Base-by-base conservation (phyloP, 768 basidiomycete genomes). In the Trametes gibbosa region DNA sequence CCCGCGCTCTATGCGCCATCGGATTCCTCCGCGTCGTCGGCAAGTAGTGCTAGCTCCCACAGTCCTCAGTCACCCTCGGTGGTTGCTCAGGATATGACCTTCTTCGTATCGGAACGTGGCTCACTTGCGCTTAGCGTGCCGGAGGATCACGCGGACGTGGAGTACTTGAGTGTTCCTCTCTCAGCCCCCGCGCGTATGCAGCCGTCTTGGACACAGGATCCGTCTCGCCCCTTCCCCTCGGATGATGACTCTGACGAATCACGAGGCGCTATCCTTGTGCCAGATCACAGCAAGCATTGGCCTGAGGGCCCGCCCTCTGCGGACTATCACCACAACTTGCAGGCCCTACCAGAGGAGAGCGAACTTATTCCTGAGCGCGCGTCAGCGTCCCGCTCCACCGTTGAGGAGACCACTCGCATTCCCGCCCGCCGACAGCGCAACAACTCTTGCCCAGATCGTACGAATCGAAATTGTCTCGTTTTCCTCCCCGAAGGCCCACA, bases 331-430 rank as follows among this genome's bases (percentile, higher is more conserved):
- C 47, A 60, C 21, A 60, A 60, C 5, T 70, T 86, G 47, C 77
- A 80, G 55, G 75, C 79, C 6, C 76, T 85, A 2, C 84, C 80
- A 4, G 84, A 86, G 59, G 82, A 76, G 49, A 67, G 73, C 8
- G 81, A 84, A 55, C 66, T 80, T 41, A 56, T 68, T 14, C 53
- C 70, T 0, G 45, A 57, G 7, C 58, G 51, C 2, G 54, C 64
- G 17, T 21, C 40, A 39, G 3, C 41, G 17, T 46, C 46, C 7
- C 42, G 53, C 51, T 43, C 40, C 14, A 56, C 47, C 13, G 54
- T 58, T 17, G 56, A 62, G 24, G 61, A 62, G 29, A 51, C 50
- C 2, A 29, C 56, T 5, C 55, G 61, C 27, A 53, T 48, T 19
- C 67, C 53, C 5, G 40, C 53, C 2, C 70, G 65, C 43, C 69